Percentiles rank a stretch among this genome's conserved stretches.
Conservation (phyloP, 768 basidiomycete species). For the Russula sp. region DNA sequence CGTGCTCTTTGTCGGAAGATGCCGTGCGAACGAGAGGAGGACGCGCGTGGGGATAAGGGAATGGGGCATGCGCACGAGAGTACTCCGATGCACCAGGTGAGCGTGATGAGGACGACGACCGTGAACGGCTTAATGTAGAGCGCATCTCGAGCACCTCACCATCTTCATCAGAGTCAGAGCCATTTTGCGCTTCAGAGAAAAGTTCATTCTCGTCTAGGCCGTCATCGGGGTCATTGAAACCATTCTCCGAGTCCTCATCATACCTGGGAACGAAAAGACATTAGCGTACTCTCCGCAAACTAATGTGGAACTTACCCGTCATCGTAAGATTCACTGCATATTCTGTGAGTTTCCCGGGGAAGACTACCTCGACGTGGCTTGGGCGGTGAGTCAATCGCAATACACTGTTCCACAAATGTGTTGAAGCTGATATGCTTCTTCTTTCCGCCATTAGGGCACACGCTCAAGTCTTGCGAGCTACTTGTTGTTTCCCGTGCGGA, state of each 20-base stretch:
- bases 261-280: constrained; percentile 43
- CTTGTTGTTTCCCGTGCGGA: constrained; percentile 34
- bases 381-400: constrained; percentile 77
- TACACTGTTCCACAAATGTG: constrained; percentile 95
- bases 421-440: constrained; percentile 96
- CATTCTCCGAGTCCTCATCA: constrained; percentile 66
- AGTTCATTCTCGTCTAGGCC: constrained; percentile 33
- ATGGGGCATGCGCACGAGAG: constrained; percentile 31
- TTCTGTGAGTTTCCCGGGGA: constrained; percentile 17
- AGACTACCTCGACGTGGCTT: constrained; percentile 35
- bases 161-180: constrained; percentile 42
- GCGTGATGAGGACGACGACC: constrained; percentile 43
- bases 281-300: constrained; percentile 11
- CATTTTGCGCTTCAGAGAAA: constrained; percentile 32
- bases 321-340: constrained; percentile 43
- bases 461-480: constrained; percentile 37
- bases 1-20: constrained; percentile 47
- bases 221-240: constrained; percentile 50
- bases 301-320: constrained; percentile 53
- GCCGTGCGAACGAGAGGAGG: constrained; percentile 37
- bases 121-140: constrained; percentile 38
- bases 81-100: constrained; percentile 26
- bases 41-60: constrained; percentile 30
- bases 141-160: constrained; percentile 67
- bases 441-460: constrained; percentile 42